Evolutionary conservation across 2,329 filamentous ascomycete species (phyloP).

Genomic region (Colletotrichum shisoi): DNA sequence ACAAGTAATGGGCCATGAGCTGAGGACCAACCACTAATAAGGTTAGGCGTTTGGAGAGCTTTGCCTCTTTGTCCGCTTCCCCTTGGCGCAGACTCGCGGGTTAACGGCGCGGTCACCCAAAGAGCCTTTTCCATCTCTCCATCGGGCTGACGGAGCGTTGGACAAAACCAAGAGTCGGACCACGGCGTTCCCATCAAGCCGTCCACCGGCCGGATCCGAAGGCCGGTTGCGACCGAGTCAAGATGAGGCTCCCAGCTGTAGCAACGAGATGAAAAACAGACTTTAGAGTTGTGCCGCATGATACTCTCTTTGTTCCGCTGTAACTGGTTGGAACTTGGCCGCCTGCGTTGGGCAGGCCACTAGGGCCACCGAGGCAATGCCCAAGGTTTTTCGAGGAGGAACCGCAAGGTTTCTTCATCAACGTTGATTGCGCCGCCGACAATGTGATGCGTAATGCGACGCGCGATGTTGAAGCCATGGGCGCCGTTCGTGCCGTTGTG

Average conservation of each 20-base stretch:
- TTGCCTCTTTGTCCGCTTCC: slow-evolving; percentile 27
- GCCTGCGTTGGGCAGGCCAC: neutral
- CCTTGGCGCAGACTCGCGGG: neutral
- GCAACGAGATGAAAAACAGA: slow-evolving; percentile 30
- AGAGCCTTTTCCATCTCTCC: slow-evolving; percentile 3
- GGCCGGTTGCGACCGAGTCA: slow-evolving; percentile 13
- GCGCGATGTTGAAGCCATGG: slow-evolving; percentile 9
- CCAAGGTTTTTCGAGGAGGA: no score
- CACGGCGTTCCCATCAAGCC: slow-evolving; percentile 11
- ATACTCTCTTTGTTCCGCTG: slow-evolving; percentile 26
- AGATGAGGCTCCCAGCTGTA: slow-evolving; percentile 34
- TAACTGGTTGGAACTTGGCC: neutral
- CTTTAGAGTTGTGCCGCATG: slow-evolving; percentile 26
- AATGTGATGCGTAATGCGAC: slow-evolving; percentile 1
- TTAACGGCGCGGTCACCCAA: slow-evolving; percentile 22
- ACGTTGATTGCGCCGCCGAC: slow-evolving; percentile 13
- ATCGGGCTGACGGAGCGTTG: slow-evolving; percentile 19
- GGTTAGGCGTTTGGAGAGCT: slow-evolving; percentile 22
- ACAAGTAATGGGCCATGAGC: slow-evolving; percentile 27
- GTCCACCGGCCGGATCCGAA: slow-evolving; percentile 15
- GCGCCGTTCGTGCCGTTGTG: slow-evolving; percentile 6
- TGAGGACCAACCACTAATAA: slow-evolving; percentile 15
- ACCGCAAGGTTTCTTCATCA: neutral
- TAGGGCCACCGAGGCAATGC: neutral
- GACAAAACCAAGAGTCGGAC: slow-evolving; percentile 10